phyloP scores from a whole-genome alignment of 2,329 filamentous ascomycete genomes.

The Fusarium mangiferae region DNA sequence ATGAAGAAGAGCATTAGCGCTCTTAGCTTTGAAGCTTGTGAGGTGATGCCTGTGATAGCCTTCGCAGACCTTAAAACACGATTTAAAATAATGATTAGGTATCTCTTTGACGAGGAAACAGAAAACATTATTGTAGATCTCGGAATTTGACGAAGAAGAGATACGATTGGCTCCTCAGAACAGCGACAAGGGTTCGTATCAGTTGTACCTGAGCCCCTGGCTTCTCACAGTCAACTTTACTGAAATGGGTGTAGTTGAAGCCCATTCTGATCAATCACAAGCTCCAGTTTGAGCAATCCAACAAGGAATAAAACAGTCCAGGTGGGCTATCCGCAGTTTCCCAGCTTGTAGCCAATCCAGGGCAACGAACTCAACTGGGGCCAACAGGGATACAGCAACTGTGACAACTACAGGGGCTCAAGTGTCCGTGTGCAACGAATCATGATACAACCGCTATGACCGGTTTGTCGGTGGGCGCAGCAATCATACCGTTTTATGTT shows the following conservation, averaged over 20 bases:
- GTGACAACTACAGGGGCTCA: background rate
- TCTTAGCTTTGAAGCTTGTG: background rate
- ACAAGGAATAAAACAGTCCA: background rate
- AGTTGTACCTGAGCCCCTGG: background rate
- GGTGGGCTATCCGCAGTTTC: background rate
- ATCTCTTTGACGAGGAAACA: background rate
- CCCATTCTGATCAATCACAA: background rate
- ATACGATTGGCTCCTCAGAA: background rate
- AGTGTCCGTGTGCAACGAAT: background rate
- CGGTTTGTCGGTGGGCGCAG: background rate
- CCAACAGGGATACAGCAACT: background rate
- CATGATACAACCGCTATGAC: background rate
- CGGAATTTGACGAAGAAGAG: background rate
- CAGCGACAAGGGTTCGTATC: background rate
- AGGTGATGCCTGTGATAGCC: background rate
- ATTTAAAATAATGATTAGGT: background rate
- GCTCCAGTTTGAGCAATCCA: accelerated
- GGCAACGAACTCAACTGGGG: background rate
- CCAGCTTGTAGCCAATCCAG: background rate
- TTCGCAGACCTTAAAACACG: background rate
- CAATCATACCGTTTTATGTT: background rate
- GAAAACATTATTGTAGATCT: background rate
- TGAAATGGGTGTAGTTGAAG: background rate
- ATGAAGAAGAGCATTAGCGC: no score
- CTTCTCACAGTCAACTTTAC: background rate